phyloP scores from a whole-genome alignment of 306 rosid genomes.

The Vachellia pachyceras region DNA sequence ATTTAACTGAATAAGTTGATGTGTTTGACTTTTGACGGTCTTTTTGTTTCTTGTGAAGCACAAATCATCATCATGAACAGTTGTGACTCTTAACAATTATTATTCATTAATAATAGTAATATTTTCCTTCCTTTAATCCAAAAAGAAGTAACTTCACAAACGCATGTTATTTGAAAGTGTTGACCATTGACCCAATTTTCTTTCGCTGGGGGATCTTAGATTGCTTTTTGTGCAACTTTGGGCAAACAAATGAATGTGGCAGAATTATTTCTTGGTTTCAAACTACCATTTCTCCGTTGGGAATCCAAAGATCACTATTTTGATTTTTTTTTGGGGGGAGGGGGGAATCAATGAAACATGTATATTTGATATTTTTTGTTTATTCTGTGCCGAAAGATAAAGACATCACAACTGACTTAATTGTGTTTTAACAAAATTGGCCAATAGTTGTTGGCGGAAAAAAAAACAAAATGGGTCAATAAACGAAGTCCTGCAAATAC shows the following conservation, averaged over 20 bases:
- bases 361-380: background rate
- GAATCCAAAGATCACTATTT: background rate
- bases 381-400: background rate
- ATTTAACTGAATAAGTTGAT: background rate
- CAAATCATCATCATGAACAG: background rate
- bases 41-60: background rate
- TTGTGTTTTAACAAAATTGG: background rate
- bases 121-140: background rate
- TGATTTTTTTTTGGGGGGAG: background rate
- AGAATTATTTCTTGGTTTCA: background rate
- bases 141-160: background rate
- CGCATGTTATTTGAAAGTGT: background rate
- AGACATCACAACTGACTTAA: background rate
- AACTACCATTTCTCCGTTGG: background rate
- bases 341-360: background rate
- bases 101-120: background rate
- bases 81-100: background rate
- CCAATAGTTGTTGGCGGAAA: too few species aligned
- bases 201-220: background rate
- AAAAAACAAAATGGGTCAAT: background rate
- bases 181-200: background rate
- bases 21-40: background rate
- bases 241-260: background rate
- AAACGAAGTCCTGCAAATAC: background rate
- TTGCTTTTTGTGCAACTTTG: background rate